Evolutionary conservation across 2,329 filamentous ascomycete species (phyloP).

Genomic region (Pseudocercospora fuligena): DNA sequence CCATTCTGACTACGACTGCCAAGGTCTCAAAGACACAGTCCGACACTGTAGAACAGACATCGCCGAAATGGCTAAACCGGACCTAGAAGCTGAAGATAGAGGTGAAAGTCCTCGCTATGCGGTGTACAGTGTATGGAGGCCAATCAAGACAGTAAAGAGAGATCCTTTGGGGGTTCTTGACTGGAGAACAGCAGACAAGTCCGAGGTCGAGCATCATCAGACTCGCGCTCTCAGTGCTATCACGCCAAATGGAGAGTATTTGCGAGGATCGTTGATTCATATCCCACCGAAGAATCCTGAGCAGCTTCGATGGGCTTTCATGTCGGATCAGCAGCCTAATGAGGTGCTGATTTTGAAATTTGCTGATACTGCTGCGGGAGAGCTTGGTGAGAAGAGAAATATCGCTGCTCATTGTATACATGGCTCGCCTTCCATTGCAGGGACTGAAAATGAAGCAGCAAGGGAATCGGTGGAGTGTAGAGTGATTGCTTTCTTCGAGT

Average conservation of each 20-base stretch:
- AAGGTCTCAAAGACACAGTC: slow-evolving; percentile 7
- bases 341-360: slow-evolving; percentile 16
- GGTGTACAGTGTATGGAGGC: slow-evolving; percentile 10
- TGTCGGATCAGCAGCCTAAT: slow-evolving; percentile 12
- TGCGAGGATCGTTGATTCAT: not conserved
- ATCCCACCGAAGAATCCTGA: slow-evolving; percentile 9
- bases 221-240: slow-evolving; percentile 3
- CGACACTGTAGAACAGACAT: slow-evolving; percentile 10
- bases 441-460: slow-evolving; percentile 5
- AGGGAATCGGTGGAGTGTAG: slow-evolving; percentile 12
- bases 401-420: slow-evolving; percentile 12
- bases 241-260: not conserved
- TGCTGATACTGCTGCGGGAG: slow-evolving; percentile 1
- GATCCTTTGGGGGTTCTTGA: slow-evolving; percentile 17
- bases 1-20: slow-evolving; percentile 8
- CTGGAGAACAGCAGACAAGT: slow-evolving; percentile 12
- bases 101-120: slow-evolving; percentile 14
- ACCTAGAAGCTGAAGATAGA: slow-evolving; percentile 10
- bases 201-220: not conserved
- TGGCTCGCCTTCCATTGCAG: slow-evolving; percentile 1
- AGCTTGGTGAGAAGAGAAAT: slow-evolving; percentile 2
- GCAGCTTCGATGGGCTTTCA: not conserved
- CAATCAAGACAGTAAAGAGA: slow-evolving; percentile 11
- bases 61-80: not conserved
- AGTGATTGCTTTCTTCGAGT: slow-evolving; percentile 12